Base-by-base conservation (phyloP, 169 alveolate species). In the Cryptosporidium felis region DNA sequence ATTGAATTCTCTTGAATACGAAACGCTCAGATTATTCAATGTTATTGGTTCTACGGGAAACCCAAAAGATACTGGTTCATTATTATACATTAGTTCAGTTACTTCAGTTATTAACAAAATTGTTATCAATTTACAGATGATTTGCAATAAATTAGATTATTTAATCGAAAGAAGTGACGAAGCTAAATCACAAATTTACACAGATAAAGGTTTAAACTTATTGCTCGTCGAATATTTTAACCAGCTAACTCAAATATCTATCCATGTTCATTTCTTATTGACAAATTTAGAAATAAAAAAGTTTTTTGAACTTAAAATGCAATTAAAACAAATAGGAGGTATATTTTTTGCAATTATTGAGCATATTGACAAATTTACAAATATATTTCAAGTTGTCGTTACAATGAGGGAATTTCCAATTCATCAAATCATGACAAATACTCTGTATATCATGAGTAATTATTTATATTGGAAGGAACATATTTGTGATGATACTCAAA, bases 391-490 rank as follows among this genome's bases (percentile, higher is more conserved):
- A 14, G n/a, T 36, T 32, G 3, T 74, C 16, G 0, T 74, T 0
- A 10, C 30, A 16, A 36, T 14, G 8, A 59, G 56, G 14, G 85
- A 58, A 1, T 74, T 49, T 36, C 85, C 85, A 53, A 74, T 56
- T 14, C 51, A 74, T 38, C n/a, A 38, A 28, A 18, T 74, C 8
- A 74, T 74, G 67, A 18, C 45, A 21, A 53, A 56, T 34, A 56
- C 67, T n/a, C 28, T 74, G 26, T 74, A 53, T 18, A 74, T 74
- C 16, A 74, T 74, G 85, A 74, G 85, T 36, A 56, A 74, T 61
- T 74, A 74, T 21, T 53, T 34, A 18, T 10, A 9, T 53, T 74
- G 85, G 85, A 74, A 74, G 42, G 85, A 74, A 36, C 26, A 56
- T 34, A 36, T 74, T 16, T n/a, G 40, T 5, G 66, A 58, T 74